Evolutionary conservation across 495 filamentous ascomycete genomes (phyloP).

Genomic region (Hypoxylon rickii): DNA sequence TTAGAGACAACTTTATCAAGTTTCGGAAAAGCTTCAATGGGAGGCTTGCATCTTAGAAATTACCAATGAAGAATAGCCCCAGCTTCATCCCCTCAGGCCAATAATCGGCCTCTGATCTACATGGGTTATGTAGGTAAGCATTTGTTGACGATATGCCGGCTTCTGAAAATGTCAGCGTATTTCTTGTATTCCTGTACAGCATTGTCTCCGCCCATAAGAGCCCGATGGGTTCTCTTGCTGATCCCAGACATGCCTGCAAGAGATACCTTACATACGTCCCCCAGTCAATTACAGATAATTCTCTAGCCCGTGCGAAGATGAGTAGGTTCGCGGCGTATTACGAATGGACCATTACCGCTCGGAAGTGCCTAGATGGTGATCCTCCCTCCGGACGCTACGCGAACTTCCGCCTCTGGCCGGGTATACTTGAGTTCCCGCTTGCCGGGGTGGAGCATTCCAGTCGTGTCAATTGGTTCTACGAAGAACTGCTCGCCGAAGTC

Average conservation of each 20-base stretch:
- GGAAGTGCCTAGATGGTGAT: slow-evolving; percentile 20
- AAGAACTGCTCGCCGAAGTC: slow-evolving; percentile 11
- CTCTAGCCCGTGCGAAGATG: too few species aligned
- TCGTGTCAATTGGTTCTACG: slow-evolving; percentile 21
- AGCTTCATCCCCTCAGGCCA: too few species aligned
- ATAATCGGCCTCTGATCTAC: too few species aligned
- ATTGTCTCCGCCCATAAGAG: slow-evolving; percentile 1
- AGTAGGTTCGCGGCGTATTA: slow-evolving; percentile 26
- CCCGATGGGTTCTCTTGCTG: neutral
- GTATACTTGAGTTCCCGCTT: slow-evolving; percentile 13
- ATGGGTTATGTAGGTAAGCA: too few species aligned
- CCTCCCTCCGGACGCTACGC: slow-evolving; percentile 4
- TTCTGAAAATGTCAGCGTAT: too few species aligned
- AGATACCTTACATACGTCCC: too few species aligned
- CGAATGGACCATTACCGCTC: slow-evolving; percentile 26
- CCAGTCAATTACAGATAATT: too few species aligned
- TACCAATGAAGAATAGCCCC: too few species aligned
- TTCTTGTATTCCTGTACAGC: neutral
- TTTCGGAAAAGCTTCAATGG: slow-evolving; percentile 11
- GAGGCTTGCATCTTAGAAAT: too few species aligned
- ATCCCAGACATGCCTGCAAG: too few species aligned
- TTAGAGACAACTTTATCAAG: slow-evolving; percentile 11
- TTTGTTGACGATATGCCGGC: too few species aligned
- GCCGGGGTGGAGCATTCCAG: slow-evolving; percentile 7
- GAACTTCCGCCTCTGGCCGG: slow-evolving; percentile 7